A percentile compares a stretch with the other conserved stretches of the same genome.
These are phyloP conservation scores for Paramyrothecium roridum DNA, from an alignment of 2,329 filamentous ascomycete genomes.

Conservation along the genomic window DNA sequence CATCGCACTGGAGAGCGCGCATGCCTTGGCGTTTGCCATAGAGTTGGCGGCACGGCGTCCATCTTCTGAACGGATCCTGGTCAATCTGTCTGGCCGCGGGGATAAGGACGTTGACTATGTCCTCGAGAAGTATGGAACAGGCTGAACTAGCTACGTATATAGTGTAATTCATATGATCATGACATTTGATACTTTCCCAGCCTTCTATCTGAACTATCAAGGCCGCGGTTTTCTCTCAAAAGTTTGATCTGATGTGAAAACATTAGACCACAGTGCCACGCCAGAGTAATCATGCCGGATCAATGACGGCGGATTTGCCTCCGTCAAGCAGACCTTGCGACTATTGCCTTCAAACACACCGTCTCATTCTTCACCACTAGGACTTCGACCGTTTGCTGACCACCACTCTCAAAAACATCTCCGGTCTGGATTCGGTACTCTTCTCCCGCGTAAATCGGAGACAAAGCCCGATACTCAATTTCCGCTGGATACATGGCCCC, in stretches of 20 bases:
- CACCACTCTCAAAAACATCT: neutral
- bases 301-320: no score
- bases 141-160: neutral
- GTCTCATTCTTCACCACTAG: neutral
- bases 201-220: no score
- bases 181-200: no score
- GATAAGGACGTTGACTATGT: slow-evolving; percentile 4
- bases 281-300: no score
- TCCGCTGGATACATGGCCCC: slow-evolving; percentile 21
- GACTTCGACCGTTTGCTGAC: neutral
- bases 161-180: no score
- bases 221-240: no score
- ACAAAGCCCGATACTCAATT: slow-evolving; percentile 65
- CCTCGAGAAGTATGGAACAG: neutral
- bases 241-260: no score
- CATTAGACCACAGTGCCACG: no score
- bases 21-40: slow-evolving; percentile 1
- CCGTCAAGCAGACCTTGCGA: no score
- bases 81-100: slow-evolving; percentile 1
- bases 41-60: neutral
- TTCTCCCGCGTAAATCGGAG: slow-evolving; percentile 69
- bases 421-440: slow-evolving; percentile 56
- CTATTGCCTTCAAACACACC: neutral
- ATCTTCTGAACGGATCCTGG: neutral
- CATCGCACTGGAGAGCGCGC: neutral